Conservation (phyloP, 768 basidiomycete genomes). For the Lepiota brunneoincarnata region DNA sequence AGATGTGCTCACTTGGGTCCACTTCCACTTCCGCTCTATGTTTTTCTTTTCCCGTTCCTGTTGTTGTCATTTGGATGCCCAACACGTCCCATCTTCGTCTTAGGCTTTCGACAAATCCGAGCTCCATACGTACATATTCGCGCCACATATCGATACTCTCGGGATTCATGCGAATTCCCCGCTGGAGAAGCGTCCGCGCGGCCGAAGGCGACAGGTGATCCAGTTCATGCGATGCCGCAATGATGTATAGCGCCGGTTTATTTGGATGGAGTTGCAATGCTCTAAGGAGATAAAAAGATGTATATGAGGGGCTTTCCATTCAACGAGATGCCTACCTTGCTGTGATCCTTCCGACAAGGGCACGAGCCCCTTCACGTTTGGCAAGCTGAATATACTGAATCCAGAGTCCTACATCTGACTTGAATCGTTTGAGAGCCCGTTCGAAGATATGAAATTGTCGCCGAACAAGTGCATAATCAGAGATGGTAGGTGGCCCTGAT, state of each 20-base stretch:
- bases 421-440: constrained; percentile 86
- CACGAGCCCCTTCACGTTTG: constrained; percentile 72
- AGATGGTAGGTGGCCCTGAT: constrained; percentile 58
- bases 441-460: constrained; percentile 90
- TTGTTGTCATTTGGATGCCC: constrained; percentile 46
- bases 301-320: constrained; percentile 11
- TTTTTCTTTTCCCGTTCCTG: constrained; percentile 21
- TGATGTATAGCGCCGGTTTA: constrained; percentile 73
- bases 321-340: constrained; percentile 55
- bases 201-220: constrained; percentile 70
- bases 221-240: constrained; percentile 83
- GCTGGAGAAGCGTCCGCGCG: constrained; percentile 79
- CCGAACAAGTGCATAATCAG: constrained; percentile 81
- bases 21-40: constrained; percentile 23
- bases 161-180: constrained; percentile 77
- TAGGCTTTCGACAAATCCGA: constrained; percentile 80
- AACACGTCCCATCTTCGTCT: constrained; percentile 77
- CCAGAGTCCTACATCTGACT: constrained; percentile 85
- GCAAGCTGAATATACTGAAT: constrained; percentile 85
- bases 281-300: constrained; percentile 32
- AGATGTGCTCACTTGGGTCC: constrained; percentile 21
- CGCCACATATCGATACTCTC: constrained; percentile 79
- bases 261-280: constrained; percentile 88
- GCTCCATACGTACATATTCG: constrained; percentile 89
- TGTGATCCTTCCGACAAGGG: constrained; percentile 77